Conservation (phyloP, 371 early-diverging fungal genomes). For the Mucor sp. region DNA sequence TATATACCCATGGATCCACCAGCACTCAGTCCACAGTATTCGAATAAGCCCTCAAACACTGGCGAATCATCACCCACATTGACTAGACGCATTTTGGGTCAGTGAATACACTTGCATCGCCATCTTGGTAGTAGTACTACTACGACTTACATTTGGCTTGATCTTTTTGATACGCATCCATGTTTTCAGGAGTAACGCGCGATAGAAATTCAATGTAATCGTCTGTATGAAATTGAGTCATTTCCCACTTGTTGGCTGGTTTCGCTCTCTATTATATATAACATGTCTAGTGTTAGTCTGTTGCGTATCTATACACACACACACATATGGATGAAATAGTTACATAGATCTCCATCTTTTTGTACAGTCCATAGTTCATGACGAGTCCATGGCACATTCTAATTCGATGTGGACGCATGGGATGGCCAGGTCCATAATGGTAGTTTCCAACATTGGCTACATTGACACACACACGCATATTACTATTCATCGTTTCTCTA, state of each 20-base stretch:
- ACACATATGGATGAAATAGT: not conserved
- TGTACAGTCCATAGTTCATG: conserved; percentile 86
- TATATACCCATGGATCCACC: conserved; percentile 85
- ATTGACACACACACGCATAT: not conserved
- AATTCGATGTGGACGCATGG: conserved; percentile 98
- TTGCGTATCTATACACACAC: not conserved
- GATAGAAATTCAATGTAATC: conserved; percentile 95
- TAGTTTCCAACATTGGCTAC: conserved; percentile 65
- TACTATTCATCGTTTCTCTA: not conserved
- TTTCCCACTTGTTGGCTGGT: conserved; percentile 82
- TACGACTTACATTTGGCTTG: conserved; percentile 71
- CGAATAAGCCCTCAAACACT: conserved; percentile 90
- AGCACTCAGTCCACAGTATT: conserved; percentile 86
- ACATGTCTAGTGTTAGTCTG: not conserved
- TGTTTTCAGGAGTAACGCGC: conserved; percentile 86
- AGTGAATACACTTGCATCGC: not conserved
- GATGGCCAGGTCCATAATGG: conserved; percentile 79
- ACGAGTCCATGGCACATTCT: conserved; percentile 93
- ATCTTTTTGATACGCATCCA: conserved; percentile 61
- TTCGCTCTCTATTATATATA: conserved; percentile 47
- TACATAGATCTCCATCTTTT: conserved; percentile 75
- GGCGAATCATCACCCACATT: conserved; percentile 87
- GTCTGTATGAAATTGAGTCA: conserved; percentile 95
- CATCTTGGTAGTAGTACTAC: too few relatives aligned
- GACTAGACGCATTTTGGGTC: too few relatives aligned